Evolutionary conservation across 2,329 filamentous ascomycete species (phyloP).

Genomic region (Diaporthe humulicola): DNA sequence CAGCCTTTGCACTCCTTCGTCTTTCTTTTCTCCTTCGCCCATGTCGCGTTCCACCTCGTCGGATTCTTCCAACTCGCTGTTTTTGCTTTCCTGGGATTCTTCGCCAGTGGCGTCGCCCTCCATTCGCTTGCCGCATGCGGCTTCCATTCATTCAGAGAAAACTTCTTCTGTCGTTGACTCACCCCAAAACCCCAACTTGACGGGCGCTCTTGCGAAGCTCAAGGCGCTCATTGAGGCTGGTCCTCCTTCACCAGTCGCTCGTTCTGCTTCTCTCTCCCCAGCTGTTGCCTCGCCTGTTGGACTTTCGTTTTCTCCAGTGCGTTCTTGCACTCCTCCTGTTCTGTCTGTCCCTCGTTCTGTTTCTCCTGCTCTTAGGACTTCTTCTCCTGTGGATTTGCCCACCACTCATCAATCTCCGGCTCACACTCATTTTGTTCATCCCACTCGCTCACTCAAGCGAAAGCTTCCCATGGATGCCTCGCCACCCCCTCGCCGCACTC

Average conservation of each 20-base stretch:
- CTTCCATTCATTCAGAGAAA: neutral
- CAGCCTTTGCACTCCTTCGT: neutral
- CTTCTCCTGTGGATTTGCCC: neutral
- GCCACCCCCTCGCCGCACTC: conserved; percentile 8
- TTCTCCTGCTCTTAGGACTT: neutral
- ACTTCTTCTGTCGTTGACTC: neutral
- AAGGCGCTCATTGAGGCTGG: neutral
- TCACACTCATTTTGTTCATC: neutral
- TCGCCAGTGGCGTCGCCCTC: neutral
- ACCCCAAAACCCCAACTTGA: neutral
- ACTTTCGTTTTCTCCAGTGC: neutral
- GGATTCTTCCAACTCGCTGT: neutral
- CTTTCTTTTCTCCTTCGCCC: conserved; percentile 8
- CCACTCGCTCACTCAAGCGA: conserved; percentile 26
- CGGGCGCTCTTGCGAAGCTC: conserved; percentile 17
- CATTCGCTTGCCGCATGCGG: neutral
- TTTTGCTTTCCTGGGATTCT: neutral
- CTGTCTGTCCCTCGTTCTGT: neutral
- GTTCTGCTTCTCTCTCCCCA: neutral
- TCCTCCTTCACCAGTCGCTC: conserved; percentile 1
- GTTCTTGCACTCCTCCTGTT: neutral
- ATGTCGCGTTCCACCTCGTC: neutral
- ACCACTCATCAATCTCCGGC: no score
- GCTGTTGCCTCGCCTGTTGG: neutral
- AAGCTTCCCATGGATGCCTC: conserved; percentile 29